These are phyloP conservation scores for Graphilbum fragrans DNA, from an alignment of 2,329 filamentous ascomycete genomes.

Conservation along the genomic window DNA sequence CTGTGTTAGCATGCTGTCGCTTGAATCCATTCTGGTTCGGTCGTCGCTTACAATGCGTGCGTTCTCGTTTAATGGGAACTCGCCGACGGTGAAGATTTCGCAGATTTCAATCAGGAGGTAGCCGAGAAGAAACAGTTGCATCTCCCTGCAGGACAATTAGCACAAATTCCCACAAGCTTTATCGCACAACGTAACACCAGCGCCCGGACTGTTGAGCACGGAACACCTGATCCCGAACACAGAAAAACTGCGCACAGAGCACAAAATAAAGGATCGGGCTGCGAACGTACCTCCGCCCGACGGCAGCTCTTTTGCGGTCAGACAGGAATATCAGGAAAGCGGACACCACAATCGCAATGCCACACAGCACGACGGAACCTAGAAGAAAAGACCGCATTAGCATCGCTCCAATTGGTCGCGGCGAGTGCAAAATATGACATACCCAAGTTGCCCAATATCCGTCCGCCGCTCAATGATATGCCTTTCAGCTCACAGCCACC, in stretches of 20 bases:
- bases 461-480: constrained; percentile 54
- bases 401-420: too few species aligned
- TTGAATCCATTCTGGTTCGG: too few species aligned
- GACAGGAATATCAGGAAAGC: constrained; percentile 64
- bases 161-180: too few species aligned
- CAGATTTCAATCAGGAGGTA: constrained; percentile 85
- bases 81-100: constrained; percentile 92
- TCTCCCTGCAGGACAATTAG: constrained; percentile 56
- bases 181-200: too few species aligned
- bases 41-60: constrained; percentile 55
- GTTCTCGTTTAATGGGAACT: constrained; percentile 60
- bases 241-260: background rate
- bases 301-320: constrained; percentile 82
- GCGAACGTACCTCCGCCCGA: constrained; percentile 88
- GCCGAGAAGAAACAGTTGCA: constrained; percentile 82
- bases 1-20: background rate
- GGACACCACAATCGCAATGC: constrained; percentile 59
- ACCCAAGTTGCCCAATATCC: constrained; percentile 74
- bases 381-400: constrained; percentile 10
- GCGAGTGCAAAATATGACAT: constrained; percentile 15
- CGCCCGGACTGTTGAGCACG: too few species aligned
- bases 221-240: background rate
- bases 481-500: constrained; percentile 65
- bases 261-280: too few species aligned
- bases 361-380: constrained; percentile 83